Percentiles rank a stretch among this genome's conserved stretches.
Conservation (phyloP, 208 protist genomes). For the Cochliopodium minus region DNA sequence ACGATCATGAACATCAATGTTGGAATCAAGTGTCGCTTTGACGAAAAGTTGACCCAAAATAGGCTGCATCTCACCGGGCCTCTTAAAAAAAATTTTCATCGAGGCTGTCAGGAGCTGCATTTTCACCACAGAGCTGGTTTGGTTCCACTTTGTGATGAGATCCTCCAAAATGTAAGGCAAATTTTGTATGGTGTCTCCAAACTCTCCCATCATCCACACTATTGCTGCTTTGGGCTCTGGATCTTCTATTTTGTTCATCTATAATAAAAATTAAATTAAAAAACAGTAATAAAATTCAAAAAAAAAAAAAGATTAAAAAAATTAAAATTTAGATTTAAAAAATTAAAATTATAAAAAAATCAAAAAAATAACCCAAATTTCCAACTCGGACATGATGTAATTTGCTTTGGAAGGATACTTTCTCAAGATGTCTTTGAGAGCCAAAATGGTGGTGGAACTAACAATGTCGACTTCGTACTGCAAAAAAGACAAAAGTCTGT, state of each 20-base stretch:
- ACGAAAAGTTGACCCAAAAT: conserved; percentile 55
- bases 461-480: conserved; percentile 33
- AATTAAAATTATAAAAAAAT: too few relatives aligned
- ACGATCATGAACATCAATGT: conserved; percentile 58
- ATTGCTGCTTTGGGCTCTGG: conserved; percentile 32
- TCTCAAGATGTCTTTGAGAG: conserved; percentile 51
- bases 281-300: too few relatives aligned
- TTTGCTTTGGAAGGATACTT: too few relatives aligned
- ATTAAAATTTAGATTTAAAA: too few relatives aligned
- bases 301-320: too few relatives aligned
- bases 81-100: conserved; percentile 68
- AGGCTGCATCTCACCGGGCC: conserved; percentile 59
- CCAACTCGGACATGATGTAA: too few relatives aligned
- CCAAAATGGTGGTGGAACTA: conserved; percentile 36
- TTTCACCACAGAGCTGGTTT: conserved; percentile 37
- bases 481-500: conserved; percentile 42
- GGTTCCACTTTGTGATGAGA: conserved; percentile 32
- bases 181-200: conserved; percentile 56
- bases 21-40: conserved; percentile 45
- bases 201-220: conserved; percentile 66
- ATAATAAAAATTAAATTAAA: too few relatives aligned
- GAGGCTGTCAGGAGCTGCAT: conserved; percentile 58
- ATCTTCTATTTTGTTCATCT: conserved; percentile 35
- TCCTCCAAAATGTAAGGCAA: conserved; percentile 69
- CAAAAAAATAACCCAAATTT: too few relatives aligned